Base-by-base conservation (phyloP, 805 yeast species). In the Saturnispora kantuleensis region DNA sequence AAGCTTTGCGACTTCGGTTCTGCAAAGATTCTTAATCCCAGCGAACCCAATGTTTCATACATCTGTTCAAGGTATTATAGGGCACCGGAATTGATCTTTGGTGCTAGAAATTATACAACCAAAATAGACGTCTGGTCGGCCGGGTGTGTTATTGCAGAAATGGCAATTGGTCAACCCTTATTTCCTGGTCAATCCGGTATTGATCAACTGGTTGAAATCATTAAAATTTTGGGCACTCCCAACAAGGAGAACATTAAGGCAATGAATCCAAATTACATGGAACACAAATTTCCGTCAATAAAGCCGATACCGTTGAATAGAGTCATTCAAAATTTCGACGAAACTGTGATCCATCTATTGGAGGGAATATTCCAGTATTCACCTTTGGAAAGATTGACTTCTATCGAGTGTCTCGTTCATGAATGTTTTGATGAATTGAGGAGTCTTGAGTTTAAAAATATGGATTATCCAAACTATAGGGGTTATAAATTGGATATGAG, bases 181-280 rank as follows among this genome's bases (percentile, higher is more conserved):
- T 93, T 93, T 67, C 98, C 98, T 10, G 98, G 98, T 38, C 97
- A 93, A 62, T 81, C 89, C 48, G 97, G 98, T 33, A 90, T 93
- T 47, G 98, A 93, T 63, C 98, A 93, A 65, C 74, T 90, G 56
- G 97, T 90, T 15, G 98, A 90, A 64, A 90, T 90, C 55, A 90
- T 90, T 62, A 93, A 93, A 66, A 85, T 90, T 21, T 71, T 93
- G 59, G 98, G 98, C 12, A 90, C 98, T 1, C 98, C 98, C 7
- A 73, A 94, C 13, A 78, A 84, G 47, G 96, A 88, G 39, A 96
- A 90, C 64, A 90, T 90, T 53, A 76, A 80, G 59, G 76, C 88
- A 49, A 93, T 90, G 98, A 90, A 90, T 65, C 95, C 96, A 42
- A 89, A 87, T 63, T 93, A 90, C 66, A 85, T 87, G 82, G 97